Evolutionary conservation across 192 early-diverging fungal genomes (phyloP).

Genomic region (Coemansia sp.): DNA sequence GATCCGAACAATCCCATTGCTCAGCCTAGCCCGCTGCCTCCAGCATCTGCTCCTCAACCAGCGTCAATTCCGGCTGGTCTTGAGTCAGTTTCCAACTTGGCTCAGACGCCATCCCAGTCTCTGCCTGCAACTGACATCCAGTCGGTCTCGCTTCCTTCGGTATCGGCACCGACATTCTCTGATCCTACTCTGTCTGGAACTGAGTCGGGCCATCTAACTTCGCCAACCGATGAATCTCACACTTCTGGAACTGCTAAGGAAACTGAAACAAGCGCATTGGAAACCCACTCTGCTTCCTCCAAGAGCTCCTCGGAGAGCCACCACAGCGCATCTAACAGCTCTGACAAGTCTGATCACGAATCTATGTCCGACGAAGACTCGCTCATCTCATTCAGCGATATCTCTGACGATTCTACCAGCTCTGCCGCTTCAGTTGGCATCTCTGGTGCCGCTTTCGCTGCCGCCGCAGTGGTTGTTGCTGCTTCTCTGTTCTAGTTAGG

Average conservation of each 20-base stretch:
- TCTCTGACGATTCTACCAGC: neutral
- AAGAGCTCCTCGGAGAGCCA: neutral
- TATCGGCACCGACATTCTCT: neutral
- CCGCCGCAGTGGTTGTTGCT: slow-evolving; percentile 2
- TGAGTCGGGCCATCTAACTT: neutral
- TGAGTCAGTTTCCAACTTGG: slow-evolving; percentile 4
- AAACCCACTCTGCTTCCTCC: neutral
- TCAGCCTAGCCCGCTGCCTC: slow-evolving; percentile 39
- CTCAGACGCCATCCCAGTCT: neutral
- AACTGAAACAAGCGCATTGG: neutral
- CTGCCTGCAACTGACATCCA: neutral
- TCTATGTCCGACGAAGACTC: neutral
- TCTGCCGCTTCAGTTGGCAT: neutral
- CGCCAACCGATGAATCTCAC: neutral
- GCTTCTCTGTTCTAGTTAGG: slow-evolving; percentile 1
- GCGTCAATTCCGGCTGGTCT: slow-evolving; percentile 50
- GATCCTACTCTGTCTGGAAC: neutral
- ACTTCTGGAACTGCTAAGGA: neutral
- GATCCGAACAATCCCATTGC: slow-evolving; percentile 51
- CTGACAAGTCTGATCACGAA: neutral
- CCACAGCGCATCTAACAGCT: neutral
- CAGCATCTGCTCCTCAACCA: slow-evolving; percentile 34
- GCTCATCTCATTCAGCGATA: neutral
- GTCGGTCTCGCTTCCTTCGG: slow-evolving; percentile 2
- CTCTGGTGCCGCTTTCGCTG: slow-evolving; percentile 6